Percentiles rank a stretch among this genome's conserved stretches.
These are phyloP conservation scores for Coemansia sp. DNA, from an alignment of 192 early-diverging fungal species.

Conservation along the genomic window DNA sequence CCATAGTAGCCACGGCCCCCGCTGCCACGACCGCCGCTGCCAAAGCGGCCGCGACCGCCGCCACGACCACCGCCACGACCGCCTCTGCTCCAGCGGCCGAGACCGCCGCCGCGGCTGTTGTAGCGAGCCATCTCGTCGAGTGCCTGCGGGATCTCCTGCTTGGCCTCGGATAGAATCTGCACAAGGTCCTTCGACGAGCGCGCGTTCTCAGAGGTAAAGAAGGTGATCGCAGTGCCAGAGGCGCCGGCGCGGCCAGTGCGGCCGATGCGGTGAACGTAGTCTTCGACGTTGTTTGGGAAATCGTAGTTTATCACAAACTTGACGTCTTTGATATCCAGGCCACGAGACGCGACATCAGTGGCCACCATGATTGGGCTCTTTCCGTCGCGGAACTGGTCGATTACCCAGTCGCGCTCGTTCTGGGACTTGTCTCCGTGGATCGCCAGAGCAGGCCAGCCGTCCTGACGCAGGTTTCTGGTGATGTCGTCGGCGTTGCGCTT, in stretches of 20 bases:
- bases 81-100: conserved; percentile 53
- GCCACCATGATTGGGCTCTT: conserved; percentile 91
- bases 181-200: conserved; percentile 78
- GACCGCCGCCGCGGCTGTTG: conserved; percentile 54
- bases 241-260: conserved; percentile 93
- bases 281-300: conserved; percentile 87
- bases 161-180: conserved; percentile 85
- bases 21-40: conserved; percentile 21
- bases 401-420: conserved; percentile 94
- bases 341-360: conserved; percentile 97
- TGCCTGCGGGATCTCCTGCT: conserved; percentile 81
- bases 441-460: conserved; percentile 87
- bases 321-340: conserved; percentile 91
- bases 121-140: conserved; percentile 67
- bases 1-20: conserved; percentile 21
- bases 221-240: conserved; percentile 86
- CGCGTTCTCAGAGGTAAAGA: conserved; percentile 88
- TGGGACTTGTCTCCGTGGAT: conserved; percentile 98
- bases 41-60: conserved; percentile 17
- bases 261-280: conserved; percentile 92
- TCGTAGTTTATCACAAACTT: conserved; percentile 97
- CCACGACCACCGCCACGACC: conserved; percentile 52
- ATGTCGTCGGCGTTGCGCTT: conserved; percentile 91
- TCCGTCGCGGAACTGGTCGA: conserved; percentile 87
- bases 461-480: conserved; percentile 81